Base-by-base conservation (phyloP, 2,329 filamentous ascomycete genomes). In the Ophiostoma tasmaniense region DNA sequence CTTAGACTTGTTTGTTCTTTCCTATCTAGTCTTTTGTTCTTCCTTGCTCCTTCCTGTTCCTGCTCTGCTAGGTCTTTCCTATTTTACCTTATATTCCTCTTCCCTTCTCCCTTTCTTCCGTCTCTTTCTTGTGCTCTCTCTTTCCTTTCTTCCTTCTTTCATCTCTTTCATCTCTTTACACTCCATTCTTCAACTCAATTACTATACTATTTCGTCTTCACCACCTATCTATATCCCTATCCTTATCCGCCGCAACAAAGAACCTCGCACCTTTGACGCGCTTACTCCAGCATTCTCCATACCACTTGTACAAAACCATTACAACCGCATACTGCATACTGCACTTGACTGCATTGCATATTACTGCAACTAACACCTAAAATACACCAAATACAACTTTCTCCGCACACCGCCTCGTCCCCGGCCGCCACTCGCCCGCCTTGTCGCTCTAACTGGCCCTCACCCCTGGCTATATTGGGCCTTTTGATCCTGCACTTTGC, bases 401-500 rank as follows among this genome's bases (percentile, higher is more conserved):
- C 64, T 65, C 33, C 33, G 35, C 37, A 65, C 64, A 65, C 64
- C 64, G 64, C 64, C 62, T 64, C 35, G n/a, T n/a, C 62, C 62
- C 35, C 61, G 33, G 64, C 30, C 64, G 64, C 64, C 64, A 65
- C 64, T 65, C 37, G 22, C 7, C 13, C 64, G 33, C 25, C 33
- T 25, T 25, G 8, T 62, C 42, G 42, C 17, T 45, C 17, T 45
- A 45, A n/a, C 42, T 45, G 42, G 28, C 7, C 30, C 35, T 37
- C 61, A 22, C 61, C 30, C 55, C 55, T 55, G 50, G 50, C 30
- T n/a, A 10, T 5, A 42, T 45, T 45, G 42, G 42, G 42, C 42
- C 20, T 45, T 45, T 22, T 37, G 61, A 64, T 30, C 52, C 30
- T 61, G 25, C 13, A 61, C 17, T 22, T 61, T 61, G 25, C 13